phyloP scores from a whole-genome alignment of 1,284 basidiomycete genomes.

The Ustilago curta region DNA sequence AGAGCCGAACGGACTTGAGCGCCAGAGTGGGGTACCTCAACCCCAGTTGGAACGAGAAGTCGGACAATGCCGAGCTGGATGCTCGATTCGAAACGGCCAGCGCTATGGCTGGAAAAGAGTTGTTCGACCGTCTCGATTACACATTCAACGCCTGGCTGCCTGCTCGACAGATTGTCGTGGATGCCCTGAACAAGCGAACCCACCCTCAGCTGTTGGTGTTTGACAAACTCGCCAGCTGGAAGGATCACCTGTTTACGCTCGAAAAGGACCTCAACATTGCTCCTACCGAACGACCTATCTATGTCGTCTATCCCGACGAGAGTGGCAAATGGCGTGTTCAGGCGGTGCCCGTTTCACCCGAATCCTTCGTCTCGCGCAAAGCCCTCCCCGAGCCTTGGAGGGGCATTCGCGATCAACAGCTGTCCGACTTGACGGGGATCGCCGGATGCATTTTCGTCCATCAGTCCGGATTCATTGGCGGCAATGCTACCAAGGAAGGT shows the following conservation, averaged over 20 bases:
- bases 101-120: constrained; percentile 85
- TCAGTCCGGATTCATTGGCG: constrained; percentile 94
- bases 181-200: constrained; percentile 76
- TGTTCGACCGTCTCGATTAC: constrained; percentile 82
- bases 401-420: constrained; percentile 85
- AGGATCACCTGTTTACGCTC: constrained; percentile 92
- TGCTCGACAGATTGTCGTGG: constrained; percentile 83
- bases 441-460: constrained; percentile 89
- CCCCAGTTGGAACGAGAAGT: constrained; percentile 66
- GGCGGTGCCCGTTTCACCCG: constrained; percentile 84
- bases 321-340: constrained; percentile 87
- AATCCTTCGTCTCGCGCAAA: constrained; percentile 90
- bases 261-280: constrained; percentile 72
- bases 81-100: constrained; percentile 81
- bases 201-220: constrained; percentile 81
- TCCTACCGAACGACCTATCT: constrained; percentile 74
- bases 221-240: constrained; percentile 86
- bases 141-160: constrained; percentile 92
- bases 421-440: constrained; percentile 82
- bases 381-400: constrained; percentile 92
- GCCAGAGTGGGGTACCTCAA: constrained; percentile 64
- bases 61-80: constrained; percentile 48
- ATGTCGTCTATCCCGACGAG: constrained; percentile 89
- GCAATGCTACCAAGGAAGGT: constrained; percentile 88
- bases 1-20: constrained; percentile 64